phyloP scores from a whole-genome alignment of 768 basidiomycete species.

The Cystoderma amianthinum region DNA sequence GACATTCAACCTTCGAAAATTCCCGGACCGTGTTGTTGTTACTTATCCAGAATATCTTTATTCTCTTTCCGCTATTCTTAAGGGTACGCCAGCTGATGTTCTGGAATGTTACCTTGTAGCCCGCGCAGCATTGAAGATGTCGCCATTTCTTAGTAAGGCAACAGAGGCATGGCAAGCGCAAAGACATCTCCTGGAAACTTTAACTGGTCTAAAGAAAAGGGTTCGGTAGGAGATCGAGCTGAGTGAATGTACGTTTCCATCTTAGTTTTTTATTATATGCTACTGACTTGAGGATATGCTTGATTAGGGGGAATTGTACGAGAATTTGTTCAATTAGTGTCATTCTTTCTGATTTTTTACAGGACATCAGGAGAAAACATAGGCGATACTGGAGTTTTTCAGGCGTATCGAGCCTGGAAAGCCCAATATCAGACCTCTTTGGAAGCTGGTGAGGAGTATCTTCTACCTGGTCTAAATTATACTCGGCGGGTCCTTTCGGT shows the following conservation, averaged over 20 bases:
- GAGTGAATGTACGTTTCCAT: too few species aligned
- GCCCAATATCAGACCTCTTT: constrained; percentile 58
- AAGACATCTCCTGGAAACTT: constrained; percentile 58
- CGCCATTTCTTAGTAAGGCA: constrained; percentile 63
- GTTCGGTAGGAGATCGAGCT: constrained; percentile 73
- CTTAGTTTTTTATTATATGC: too few species aligned
- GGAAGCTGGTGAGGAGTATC: constrained; percentile 53
- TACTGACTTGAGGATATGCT: too few species aligned
- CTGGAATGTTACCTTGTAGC: constrained; percentile 84
- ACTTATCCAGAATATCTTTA: constrained; percentile 74
- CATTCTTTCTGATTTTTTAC: too few species aligned
- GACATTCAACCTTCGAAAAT: constrained; percentile 71
- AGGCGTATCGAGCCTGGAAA: constrained; percentile 91
- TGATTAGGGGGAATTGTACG: too few species aligned
- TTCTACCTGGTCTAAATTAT: constrained; percentile 76
- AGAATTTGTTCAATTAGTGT: too few species aligned
- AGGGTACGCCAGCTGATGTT: constrained; percentile 57
- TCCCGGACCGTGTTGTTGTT: constrained; percentile 71
- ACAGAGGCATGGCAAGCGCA: constrained; percentile 79
- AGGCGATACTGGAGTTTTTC: constrained; percentile 78
- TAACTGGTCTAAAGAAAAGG: constrained; percentile 85
- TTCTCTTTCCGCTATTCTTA: constrained; percentile 63
- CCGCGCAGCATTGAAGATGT: constrained; percentile 61
- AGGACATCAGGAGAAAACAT: constrained; percentile 93
- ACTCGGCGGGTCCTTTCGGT: constrained; percentile 45